These are phyloP conservation scores for Tulasnella sp. DNA, from an alignment of 768 basidiomycete genomes.

Conservation along the genomic window DNA sequence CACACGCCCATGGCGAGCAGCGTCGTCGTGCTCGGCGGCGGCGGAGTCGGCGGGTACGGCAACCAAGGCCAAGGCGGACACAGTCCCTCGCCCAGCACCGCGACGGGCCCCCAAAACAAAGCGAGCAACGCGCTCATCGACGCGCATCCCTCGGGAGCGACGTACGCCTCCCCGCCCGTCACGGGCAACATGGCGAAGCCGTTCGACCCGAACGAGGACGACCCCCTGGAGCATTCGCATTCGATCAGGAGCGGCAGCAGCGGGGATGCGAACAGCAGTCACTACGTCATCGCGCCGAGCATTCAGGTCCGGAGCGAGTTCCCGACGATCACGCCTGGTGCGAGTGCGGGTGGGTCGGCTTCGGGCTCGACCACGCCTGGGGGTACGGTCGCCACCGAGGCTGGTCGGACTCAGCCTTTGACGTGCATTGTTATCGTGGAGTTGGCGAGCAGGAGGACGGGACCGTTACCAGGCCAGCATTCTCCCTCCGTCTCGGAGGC, in stretches of 20 bases:
- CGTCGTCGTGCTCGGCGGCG: slow-evolving; percentile 32
- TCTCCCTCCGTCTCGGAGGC: neutral
- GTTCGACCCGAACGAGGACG: slow-evolving; percentile 80
- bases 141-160: slow-evolving; percentile 9
- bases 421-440: slow-evolving; percentile 95
- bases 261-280: slow-evolving; percentile 41
- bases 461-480: slow-evolving; percentile 22
- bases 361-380: neutral
- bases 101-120: slow-evolving; percentile 39
- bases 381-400: neutral
- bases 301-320: slow-evolving; percentile 96
- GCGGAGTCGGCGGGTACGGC: neutral
- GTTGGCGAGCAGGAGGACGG: slow-evolving; percentile 72
- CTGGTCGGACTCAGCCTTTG: slow-evolving; percentile 74
- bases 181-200: slow-evolving; percentile 40
- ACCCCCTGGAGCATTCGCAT: slow-evolving; percentile 67
- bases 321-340: slow-evolving; percentile 61
- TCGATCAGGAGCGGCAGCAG: slow-evolving; percentile 57
- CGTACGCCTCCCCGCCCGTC: neutral
- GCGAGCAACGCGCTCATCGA: slow-evolving; percentile 29
- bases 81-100: slow-evolving; percentile 38
- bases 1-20: slow-evolving; percentile 40
- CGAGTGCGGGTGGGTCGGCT: neutral
- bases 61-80: neutral
- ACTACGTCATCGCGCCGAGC: slow-evolving; percentile 83